phyloP scores from a whole-genome alignment of 1,284 basidiomycete species.

The Hymenochaete sp. region DNA sequence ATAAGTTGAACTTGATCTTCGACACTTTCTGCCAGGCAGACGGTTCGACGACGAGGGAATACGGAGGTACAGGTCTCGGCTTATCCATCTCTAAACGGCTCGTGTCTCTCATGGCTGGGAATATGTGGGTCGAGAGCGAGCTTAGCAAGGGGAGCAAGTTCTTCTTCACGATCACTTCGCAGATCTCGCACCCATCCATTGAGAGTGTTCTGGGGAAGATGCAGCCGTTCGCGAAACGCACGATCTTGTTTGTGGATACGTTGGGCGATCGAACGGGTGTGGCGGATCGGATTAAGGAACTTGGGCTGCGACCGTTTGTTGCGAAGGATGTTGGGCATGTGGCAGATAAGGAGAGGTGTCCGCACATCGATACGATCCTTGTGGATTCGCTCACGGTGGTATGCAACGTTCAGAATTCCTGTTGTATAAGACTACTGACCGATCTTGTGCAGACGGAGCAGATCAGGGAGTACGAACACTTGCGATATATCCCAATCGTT shows the following conservation, averaged over 20 bases:
- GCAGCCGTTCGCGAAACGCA: constrained; percentile 67
- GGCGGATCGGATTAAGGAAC: constrained; percentile 67
- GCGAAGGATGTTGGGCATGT: constrained; percentile 76
- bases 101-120: constrained; percentile 95
- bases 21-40: constrained; percentile 99
- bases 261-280: constrained; percentile 72
- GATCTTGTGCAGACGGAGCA: constrained; percentile 58
- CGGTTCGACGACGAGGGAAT: constrained; percentile 90
- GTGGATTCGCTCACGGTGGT: constrained; percentile 84
- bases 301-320: constrained; percentile 77
- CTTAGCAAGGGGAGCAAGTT: constrained; percentile 90
- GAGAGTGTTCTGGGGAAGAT: constrained; percentile 71
- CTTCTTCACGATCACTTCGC: constrained; percentile 91
- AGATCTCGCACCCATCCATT: constrained; percentile 68
- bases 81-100: constrained; percentile 92
- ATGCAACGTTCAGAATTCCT: constrained; percentile 28
- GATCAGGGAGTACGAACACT: constrained; percentile 86
- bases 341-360: constrained; percentile 71
- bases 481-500: constrained; percentile 95
- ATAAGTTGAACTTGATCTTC: constrained; percentile 98
- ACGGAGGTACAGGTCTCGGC: constrained; percentile 97
- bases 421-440: background rate
- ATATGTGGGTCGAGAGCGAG: constrained; percentile 97
- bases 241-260: constrained; percentile 89
- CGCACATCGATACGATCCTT: constrained; percentile 92